These are phyloP conservation scores for Ogataea naganishii DNA, from an alignment of 805 yeast genomes.

Conservation along the genomic window DNA sequence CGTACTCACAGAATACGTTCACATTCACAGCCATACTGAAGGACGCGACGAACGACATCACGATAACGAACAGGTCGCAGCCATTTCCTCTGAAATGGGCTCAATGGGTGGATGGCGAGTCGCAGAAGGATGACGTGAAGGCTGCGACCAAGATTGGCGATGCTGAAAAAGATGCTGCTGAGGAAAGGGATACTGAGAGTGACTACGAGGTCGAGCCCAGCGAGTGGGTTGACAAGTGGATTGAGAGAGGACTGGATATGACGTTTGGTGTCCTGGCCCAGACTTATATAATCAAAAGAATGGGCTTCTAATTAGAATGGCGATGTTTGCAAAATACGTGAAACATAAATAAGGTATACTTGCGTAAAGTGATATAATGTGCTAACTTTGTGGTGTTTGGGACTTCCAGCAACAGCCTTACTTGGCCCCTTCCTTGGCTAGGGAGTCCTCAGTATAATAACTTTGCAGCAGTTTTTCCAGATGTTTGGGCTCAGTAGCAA, in stretches of 20 bases:
- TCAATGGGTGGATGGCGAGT: constrained; percentile 68
- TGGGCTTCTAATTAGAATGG: constrained; percentile 50
- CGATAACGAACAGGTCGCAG: constrained; percentile 73
- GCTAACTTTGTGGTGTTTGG: background rate
- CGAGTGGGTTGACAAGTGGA: constrained; percentile 77
- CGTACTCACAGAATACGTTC: constrained; percentile 47
- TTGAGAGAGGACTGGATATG: constrained; percentile 67
- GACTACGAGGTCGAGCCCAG: constrained; percentile 52
- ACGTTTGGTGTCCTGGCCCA: constrained; percentile 86
- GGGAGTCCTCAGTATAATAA: constrained; percentile 20
- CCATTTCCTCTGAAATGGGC: constrained; percentile 89
- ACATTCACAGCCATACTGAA: constrained; percentile 67
- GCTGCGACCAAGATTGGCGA: constrained; percentile 8
- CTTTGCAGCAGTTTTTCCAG: constrained; percentile 35
- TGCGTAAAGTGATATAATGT: background rate
- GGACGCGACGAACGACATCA: constrained; percentile 72
- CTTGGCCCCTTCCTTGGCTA: constrained; percentile 3
- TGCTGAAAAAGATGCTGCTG: constrained; percentile 19
- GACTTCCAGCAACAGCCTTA: background rate
- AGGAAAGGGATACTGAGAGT: constrained; percentile 6
- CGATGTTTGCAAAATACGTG: no score
- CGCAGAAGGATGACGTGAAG: constrained; percentile 8
- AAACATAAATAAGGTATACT: background rate
- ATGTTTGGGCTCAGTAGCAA: constrained; percentile 40
- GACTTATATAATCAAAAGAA: constrained; percentile 80